Conservation (phyloP, 768 basidiomycete genomes). For the Lyophyllum shimeji region DNA sequence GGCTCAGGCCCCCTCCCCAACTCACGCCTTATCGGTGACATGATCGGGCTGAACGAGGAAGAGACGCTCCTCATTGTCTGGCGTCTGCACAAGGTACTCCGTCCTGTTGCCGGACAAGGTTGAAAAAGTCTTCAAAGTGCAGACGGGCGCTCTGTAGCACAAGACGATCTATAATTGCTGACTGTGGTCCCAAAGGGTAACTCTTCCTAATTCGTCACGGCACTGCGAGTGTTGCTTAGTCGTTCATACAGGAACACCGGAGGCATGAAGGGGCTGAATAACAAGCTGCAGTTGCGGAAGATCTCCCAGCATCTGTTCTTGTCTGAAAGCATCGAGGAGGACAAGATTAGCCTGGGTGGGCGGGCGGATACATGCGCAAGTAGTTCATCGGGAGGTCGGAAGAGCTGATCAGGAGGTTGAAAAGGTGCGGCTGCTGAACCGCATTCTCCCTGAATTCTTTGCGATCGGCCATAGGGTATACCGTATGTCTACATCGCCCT, state of each 20-base stretch:
- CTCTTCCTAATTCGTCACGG: not conserved
- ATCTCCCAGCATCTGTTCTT: conserved; percentile 98
- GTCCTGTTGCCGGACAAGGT: conserved; percentile 94
- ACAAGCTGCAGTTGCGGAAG: conserved; percentile 97
- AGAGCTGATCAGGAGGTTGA: too few relatives aligned
- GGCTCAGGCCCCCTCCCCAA: too few relatives aligned
- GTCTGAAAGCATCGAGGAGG: conserved; percentile 93
- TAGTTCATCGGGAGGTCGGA: conserved; percentile 85
- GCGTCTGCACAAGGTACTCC: conserved; percentile 92
- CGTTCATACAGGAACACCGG: conserved; percentile 52
- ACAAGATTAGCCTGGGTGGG: conserved; percentile 93
- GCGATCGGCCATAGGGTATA: conserved; percentile 86
- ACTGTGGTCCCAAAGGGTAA: conserved; percentile 75
- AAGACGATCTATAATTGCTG: conserved; percentile 97
- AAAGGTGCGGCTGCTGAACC: conserved; percentile 83
- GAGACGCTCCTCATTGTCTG: conserved; percentile 96
- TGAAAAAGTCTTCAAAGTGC: conserved; percentile 95
- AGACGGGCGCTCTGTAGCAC: conserved; percentile 92
- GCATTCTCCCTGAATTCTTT: conserved; percentile 95
- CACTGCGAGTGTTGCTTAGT: not conserved
- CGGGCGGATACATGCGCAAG: conserved; percentile 75
- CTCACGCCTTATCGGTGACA: conserved; percentile 95
- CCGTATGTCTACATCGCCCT: conserved; percentile 20
- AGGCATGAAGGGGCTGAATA: conserved; percentile 87
- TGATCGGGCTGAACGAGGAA: conserved; percentile 99